Base-by-base conservation (phyloP, 345 rosid genomes). In the Aethionema arabicum region DNA sequence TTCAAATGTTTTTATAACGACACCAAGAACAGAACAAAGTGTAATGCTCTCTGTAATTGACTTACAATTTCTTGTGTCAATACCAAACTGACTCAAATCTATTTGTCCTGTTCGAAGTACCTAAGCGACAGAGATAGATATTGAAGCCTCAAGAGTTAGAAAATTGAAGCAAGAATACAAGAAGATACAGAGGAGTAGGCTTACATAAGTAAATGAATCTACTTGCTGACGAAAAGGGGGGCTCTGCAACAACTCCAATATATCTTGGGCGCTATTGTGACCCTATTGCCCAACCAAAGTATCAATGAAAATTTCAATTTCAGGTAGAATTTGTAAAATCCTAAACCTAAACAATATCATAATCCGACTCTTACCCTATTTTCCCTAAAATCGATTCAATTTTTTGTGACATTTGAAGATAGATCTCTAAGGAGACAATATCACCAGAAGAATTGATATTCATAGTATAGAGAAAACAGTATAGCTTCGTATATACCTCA, bases 151-250 rank as follows among this genome's bases (percentile, higher is more conserved):
- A 21, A 21, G 59, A 36, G 55, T 58, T 16, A 50, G 50, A 52
- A 16, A 37, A 15, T 51, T 5, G 43, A 62, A 31, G 60, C 39
- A 52, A 56, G 33, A 36, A 65, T 11, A 60, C 30, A 32, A 33
- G 39, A 56, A 5, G 7, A 35, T 36, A 67, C 56, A 10, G 46
- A 63, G 60, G 63, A 21, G 27, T 21, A 2, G 70, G 62, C 90
- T 82, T 69, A 93, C 99, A 57, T 85, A 79, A 55, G 96, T 87
- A 72, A 93, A 93, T 32, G 97, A 88, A 83, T 90, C 99, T 46
- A 93, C 85, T 90, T 93, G 99, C 64, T 90, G 95, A 66, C 97
- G 96, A 47, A 90, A 90, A 59, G 99, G 96, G 6, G 97, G 83
- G 69, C 97, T 83, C 76, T 90, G 97, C 61, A 93, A 76, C 73